A percentile compares a stretch with the other conserved stretches of the same genome.
Evolutionary conservation across 768 basidiomycete species (phyloP).

Genomic region (Boletus huronensis): DNA sequence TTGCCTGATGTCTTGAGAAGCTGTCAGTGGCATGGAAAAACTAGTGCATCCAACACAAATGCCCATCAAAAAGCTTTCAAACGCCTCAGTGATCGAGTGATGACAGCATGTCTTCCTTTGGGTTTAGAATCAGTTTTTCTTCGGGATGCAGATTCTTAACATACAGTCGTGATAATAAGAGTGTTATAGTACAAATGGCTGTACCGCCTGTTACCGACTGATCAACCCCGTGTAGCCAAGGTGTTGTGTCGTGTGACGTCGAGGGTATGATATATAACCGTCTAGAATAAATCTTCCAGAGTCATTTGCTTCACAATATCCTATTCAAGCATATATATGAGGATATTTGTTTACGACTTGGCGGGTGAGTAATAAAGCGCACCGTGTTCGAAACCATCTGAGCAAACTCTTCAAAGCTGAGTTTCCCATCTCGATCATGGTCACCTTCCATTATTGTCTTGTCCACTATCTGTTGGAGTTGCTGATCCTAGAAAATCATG

Average conservation of each 20-base stretch:
- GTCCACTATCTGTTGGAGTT: conserved; percentile 98
- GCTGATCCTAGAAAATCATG: conserved; percentile 69
- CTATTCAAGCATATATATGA: conserved; percentile 36
- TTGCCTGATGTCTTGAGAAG: background rate
- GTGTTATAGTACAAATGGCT: conserved; percentile 22
- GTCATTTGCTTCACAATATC: conserved; percentile 99
- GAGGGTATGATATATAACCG: conserved; percentile 19
- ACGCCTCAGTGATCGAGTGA: background rate
- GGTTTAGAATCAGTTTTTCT: conserved; percentile 4
- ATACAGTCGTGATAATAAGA: conserved; percentile 21
- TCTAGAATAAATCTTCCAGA: conserved; percentile 83
- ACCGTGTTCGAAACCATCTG: conserved; percentile 97
- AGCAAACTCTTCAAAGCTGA: conserved; percentile 96
- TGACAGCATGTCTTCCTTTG: background rate
- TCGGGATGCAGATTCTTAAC: conserved; percentile 6
- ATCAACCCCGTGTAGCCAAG: conserved; percentile 14
- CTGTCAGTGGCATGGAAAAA: background rate
- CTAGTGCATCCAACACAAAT: background rate
- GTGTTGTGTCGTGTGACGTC: conserved; percentile 15
- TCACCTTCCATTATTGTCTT: conserved; percentile 99
- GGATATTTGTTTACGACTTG: background rate
- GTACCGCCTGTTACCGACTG: conserved; percentile 10
- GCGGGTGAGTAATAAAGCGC: conserved; percentile 22
- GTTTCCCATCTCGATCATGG: conserved; percentile 94
- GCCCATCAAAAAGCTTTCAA: background rate